Percentiles rank a stretch among this genome's conserved stretches.
Conservation (phyloP, 2,329 filamentous ascomycete genomes). For the Fusarium liriodendri region DNA sequence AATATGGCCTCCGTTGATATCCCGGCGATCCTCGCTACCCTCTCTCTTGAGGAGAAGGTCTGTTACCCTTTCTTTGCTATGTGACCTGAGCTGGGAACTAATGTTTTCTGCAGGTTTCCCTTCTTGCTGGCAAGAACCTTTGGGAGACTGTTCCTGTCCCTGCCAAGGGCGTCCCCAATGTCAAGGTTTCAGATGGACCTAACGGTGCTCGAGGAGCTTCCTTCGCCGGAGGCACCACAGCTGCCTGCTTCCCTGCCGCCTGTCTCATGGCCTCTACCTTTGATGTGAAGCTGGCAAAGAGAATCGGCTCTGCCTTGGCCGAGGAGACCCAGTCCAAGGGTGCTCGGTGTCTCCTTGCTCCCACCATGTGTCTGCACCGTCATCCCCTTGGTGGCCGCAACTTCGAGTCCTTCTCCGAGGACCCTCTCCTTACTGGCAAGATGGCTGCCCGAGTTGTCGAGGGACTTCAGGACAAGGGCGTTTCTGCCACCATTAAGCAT, state of each 20-base stretch:
- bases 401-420: slow-evolving; percentile 44
- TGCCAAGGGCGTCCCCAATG: slow-evolving; percentile 39
- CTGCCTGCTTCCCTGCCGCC: slow-evolving; percentile 45
- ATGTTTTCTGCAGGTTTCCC: slow-evolving; percentile 30
- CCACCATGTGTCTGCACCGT: slow-evolving; percentile 45
- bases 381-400: slow-evolving; percentile 44
- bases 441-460: slow-evolving; percentile 47
- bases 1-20: slow-evolving; percentile 43
- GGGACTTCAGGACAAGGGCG: slow-evolving; percentile 54
- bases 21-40: slow-evolving; percentile 42
- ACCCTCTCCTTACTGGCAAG: slow-evolving; percentile 42
- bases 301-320: slow-evolving; percentile 69
- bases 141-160: slow-evolving; percentile 42
- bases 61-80: not conserved
- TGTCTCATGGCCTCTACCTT: slow-evolving; percentile 69
- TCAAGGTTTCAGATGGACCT: slow-evolving; percentile 42
- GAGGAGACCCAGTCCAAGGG: slow-evolving; percentile 69
- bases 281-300: slow-evolving; percentile 66
- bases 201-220: slow-evolving; percentile 43
- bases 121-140: slow-evolving; percentile 42
- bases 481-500: slow-evolving; percentile 57
- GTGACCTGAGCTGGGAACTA: slow-evolving; percentile 1
- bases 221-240: slow-evolving; percentile 38
- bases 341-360: slow-evolving; percentile 70
- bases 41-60: slow-evolving; percentile 48